phyloP scores from a whole-genome alignment of 371 early-diverging fungal species.

The Pancytospora philotis region DNA sequence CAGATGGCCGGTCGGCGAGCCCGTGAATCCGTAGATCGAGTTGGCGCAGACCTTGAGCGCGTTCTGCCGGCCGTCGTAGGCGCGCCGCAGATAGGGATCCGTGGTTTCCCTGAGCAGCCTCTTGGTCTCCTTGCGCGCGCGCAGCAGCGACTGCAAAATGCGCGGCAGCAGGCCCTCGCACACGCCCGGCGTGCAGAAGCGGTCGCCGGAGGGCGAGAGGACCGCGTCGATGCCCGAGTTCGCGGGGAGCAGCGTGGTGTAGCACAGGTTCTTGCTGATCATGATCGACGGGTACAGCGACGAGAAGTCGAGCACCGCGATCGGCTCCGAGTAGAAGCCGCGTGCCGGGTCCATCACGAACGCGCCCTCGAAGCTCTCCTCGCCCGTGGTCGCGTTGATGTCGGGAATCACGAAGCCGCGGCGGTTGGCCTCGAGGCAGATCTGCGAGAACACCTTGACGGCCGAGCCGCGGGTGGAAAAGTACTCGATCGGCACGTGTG shows the following conservation, averaged over 20 bases:
- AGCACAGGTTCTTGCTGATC: constrained; percentile 98
- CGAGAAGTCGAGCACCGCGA: constrained; percentile 94
- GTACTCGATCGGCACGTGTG: constrained; percentile 82
- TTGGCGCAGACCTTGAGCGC: constrained; percentile 96
- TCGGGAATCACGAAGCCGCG: constrained; percentile 80
- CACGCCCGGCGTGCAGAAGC: constrained; percentile 66
- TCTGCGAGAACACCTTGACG: constrained; percentile 87
- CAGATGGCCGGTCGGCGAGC: constrained; percentile 84
- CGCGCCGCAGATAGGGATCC: constrained; percentile 77
- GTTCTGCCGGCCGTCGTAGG: constrained; percentile 87
- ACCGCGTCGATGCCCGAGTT: constrained; percentile 48
- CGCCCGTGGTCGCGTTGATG: constrained; percentile 64
- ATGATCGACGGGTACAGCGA: constrained; percentile 99
- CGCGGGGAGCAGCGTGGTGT: constrained; percentile 76
- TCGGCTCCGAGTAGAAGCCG: constrained; percentile 86
- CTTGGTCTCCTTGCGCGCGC: constrained; percentile 86
- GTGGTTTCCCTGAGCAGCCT: constrained; percentile 68
- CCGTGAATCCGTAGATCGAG: constrained; percentile 98
- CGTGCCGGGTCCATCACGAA: constrained; percentile 91
- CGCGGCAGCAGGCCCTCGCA: constrained; percentile 82
- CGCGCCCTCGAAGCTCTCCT: constrained; percentile 90
- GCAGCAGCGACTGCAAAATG: constrained; percentile 78
- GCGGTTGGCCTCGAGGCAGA: constrained; percentile 75
- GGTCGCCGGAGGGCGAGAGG: constrained; percentile 62
- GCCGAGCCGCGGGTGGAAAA: constrained; percentile 85